Conservation (phyloP, 2,329 filamentous ascomycete species). For the Rhytidhysteron rufulum region DNA sequence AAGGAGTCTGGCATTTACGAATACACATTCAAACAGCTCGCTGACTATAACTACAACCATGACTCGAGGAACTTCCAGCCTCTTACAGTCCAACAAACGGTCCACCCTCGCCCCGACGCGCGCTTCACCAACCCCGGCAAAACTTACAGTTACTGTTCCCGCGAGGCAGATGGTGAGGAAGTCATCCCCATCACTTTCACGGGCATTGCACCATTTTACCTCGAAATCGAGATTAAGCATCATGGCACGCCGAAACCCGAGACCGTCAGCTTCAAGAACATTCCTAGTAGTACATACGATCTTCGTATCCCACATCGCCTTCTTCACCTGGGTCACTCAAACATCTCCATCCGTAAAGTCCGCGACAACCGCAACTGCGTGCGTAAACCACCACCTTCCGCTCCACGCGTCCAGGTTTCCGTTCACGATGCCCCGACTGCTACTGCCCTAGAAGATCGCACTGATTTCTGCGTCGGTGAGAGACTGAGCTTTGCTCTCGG, state of each 20-base stretch:
- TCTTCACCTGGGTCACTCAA: constrained; percentile 83
- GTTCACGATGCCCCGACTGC: constrained; percentile 93
- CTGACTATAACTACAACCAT: constrained; percentile 81
- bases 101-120: constrained; percentile 79
- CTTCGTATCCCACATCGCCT: constrained; percentile 81
- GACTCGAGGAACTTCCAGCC: constrained; percentile 62
- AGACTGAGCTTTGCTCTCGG: constrained; percentile 88
- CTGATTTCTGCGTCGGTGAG: constrained; percentile 93
- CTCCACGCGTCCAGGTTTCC: constrained; percentile 80
- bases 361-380: constrained; percentile 85
- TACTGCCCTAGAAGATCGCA: constrained; percentile 76
- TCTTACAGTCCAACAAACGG: constrained; percentile 72
- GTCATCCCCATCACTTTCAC: constrained; percentile 81
- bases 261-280: constrained; percentile 74
- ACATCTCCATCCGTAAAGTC: constrained; percentile 84
- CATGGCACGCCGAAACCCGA: constrained; percentile 77
- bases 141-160: constrained; percentile 92
- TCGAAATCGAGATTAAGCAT: constrained; percentile 93
- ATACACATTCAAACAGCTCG: constrained; percentile 79
- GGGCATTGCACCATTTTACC: constrained; percentile 79
- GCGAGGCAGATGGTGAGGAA: constrained; percentile 77
- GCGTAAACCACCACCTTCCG: constrained; percentile 61
- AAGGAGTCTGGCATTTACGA: constrained; percentile 75
- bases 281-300: constrained; percentile 68
- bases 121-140: constrained; percentile 81